phyloP scores from a whole-genome alignment of 2,329 filamentous ascomycete genomes.

The Septoria petroselini region DNA sequence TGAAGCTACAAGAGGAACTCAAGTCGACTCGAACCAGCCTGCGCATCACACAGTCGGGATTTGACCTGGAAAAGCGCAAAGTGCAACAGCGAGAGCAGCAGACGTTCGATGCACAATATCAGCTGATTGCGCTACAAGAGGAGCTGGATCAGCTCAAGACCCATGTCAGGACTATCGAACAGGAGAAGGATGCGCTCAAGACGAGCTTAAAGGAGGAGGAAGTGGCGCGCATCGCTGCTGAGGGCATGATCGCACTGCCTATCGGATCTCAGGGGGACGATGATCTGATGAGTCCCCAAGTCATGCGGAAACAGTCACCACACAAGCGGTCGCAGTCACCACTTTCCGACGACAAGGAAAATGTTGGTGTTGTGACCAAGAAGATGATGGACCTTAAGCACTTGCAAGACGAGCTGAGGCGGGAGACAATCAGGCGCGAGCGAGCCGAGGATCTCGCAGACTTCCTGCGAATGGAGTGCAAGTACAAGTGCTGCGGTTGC shows the following conservation, averaged over 20 bases:
- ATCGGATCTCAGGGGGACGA: slow-evolving; percentile 44
- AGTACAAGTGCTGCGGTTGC: slow-evolving; percentile 65
- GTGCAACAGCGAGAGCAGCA: slow-evolving; percentile 64
- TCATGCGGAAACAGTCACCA: slow-evolving; percentile 19
- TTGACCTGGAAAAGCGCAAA: slow-evolving; percentile 63
- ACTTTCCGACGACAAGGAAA: slow-evolving; percentile 50
- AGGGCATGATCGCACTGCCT: slow-evolving; percentile 67
- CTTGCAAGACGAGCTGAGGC: slow-evolving; percentile 52
- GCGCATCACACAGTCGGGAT: slow-evolving; percentile 56
- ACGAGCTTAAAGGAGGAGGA: slow-evolving; percentile 70
- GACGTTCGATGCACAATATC: slow-evolving; percentile 64
- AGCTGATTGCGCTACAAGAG: slow-evolving; percentile 63
- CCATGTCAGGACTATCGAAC: slow-evolving; percentile 62
- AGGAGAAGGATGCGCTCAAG: slow-evolving; percentile 72
- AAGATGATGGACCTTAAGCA: slow-evolving; percentile 48
- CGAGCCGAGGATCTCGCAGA: slow-evolving; percentile 70
- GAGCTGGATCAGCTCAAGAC: slow-evolving; percentile 64
- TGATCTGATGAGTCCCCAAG: slow-evolving; percentile 62
- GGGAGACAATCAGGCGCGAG: slow-evolving; percentile 59
- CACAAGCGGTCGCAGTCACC: slow-evolving; percentile 48
- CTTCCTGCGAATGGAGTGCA: slow-evolving; percentile 72
- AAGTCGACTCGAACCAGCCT: slow-evolving; percentile 58
- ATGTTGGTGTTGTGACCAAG: slow-evolving; percentile 40
- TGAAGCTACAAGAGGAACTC: slow-evolving; percentile 72
- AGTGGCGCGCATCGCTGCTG: slow-evolving; percentile 67